Evolutionary conservation across 2,329 filamentous ascomycete species (phyloP).

Genomic region (Dothiorella sarmentorum): DNA sequence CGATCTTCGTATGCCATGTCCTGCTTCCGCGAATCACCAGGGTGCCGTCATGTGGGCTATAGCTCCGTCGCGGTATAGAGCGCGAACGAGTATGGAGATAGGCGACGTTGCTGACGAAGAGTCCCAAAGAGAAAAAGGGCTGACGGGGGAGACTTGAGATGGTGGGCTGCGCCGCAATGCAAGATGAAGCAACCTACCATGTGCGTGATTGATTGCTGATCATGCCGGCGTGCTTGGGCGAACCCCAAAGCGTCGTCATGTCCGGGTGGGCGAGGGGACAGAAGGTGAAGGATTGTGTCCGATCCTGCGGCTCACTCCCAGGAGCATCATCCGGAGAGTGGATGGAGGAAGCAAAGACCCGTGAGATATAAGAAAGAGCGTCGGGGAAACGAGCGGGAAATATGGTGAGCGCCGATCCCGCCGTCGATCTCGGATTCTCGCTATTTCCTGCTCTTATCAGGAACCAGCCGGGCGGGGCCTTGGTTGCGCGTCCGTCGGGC

Average conservation of each 20-base stretch:
- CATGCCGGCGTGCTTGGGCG: slow-evolving; percentile 1
- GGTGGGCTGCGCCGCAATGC: slow-evolving; percentile 9
- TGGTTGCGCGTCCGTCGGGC: slow-evolving; percentile 3
- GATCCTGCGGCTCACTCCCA: not conserved
- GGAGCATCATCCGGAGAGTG: not conserved
- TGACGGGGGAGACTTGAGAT: not conserved
- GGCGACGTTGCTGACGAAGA: slow-evolving; percentile 5
- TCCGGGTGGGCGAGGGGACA: not conserved
- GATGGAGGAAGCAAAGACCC: not conserved
- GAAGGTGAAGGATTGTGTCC: not conserved
- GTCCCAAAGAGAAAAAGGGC: not conserved
- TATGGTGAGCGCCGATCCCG: slow-evolving; percentile 9
- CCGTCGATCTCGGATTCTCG: slow-evolving; percentile 9
- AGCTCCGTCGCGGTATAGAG: not conserved
- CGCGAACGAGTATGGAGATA: not conserved
- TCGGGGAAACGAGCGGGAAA: slow-evolving; percentile 10
- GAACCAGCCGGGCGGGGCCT: not conserved
- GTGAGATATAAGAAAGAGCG: slow-evolving; percentile 4
- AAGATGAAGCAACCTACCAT: slow-evolving; percentile 14
- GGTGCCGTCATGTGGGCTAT: slow-evolving; percentile 6
- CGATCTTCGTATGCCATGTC: slow-evolving; percentile 9
- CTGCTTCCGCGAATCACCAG: slow-evolving; percentile 12
- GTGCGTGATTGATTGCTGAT: slow-evolving; percentile 15
- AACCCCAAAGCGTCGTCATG: not conserved
- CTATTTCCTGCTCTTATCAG: not conserved